Evolutionary conservation across 164 flowering plant species (phyloP), one percentile per base, ranked within the genome.

Genomic region (Magnolia changhungtana): DNA sequence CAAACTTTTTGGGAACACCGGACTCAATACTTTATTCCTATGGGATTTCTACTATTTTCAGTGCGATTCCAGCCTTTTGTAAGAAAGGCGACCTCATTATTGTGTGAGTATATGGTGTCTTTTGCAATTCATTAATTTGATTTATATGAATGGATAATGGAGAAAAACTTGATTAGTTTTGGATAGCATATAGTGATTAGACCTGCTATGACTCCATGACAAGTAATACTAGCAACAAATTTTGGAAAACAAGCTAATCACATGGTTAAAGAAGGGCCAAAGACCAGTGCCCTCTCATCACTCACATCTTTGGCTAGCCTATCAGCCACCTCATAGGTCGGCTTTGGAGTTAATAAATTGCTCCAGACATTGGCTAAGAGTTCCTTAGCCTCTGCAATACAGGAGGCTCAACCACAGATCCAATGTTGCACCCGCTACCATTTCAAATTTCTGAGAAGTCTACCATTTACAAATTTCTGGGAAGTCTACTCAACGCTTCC

Each of bases 21-120:
- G 99, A 96, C 83, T 94, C 98, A 67, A 92, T 94, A 76, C 92
- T 96, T 50, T 96, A 94, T 81, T 93, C 98, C 23, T 96, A 88
- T 87, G 99, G 99, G 21, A 91, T 96, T 79, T 96, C 99, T 67
- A 93, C 99, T 65, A 88, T 89, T 92, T 94, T 96, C 86, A 94
- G 99, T 84, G 89, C 91, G 64, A 94, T 96, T 82, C 99, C 99
- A 65, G 97, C 98, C 58, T 94, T 96, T 72, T 90, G 90, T 72
- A 94, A 94, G 74, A 94, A 92, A 76, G 98, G 99, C 37, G 99
- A 94, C 77, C 78, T 96, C n/a, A 83, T 96, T 76, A 90, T 96
- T 79, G 99, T 79, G 99, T 93, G 80, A 89, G 99, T 90, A 79
- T 74, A 49, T 71, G 65, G 16, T 59, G 21, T 63, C 51, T 77